Evolutionary conservation across 805 yeast species (phyloP), one percentile per base, ranked within the genome.

Genomic region (Debaryomyces maramus): DNA sequence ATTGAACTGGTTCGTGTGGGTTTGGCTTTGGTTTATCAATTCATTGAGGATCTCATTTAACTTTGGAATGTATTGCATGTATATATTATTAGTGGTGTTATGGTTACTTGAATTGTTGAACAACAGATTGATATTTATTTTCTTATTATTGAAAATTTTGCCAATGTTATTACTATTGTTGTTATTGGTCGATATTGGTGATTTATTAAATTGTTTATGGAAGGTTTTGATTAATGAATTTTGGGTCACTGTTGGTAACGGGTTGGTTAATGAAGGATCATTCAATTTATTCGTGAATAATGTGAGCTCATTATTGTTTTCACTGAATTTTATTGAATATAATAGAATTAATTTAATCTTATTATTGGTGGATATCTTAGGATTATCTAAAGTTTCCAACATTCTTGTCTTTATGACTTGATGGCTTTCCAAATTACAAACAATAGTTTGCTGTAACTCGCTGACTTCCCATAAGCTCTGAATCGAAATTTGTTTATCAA

Each of bases 51-150:
- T 47, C 11, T 60, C 64, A 44, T 78, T 81, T 34, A 93, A 62
- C 40, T 87, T 70, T 6, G 99, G 96, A 32, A 79, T 71, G 55
- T 90, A 95, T 65, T 93, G 99, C 83, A 95, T 89, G 65, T 81
- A 93, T 4, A 91, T 79, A 53, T 85, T 86, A 40, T 81, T 84
- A 3, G 75, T 68, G 24, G 72, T 59, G 21, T 45, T 28, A 33
- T 37, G 38, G 29, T 52, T 31, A 36, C 50, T 40, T 36, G 43
- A 41, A 41, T 52, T 58, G 40, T 56, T 60, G 50, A 65, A 65
- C 24, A 64, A 52, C 37, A 51, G 59, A 38, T 61, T 58, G 40
- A 65, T 56, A 39, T 55, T 63, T 45, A 60, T 59, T 24, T 60
- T 61, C 49, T 62, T 61, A 31, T 55, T 61, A 50, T 55, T 60